These are phyloP conservation scores for Stephania yunnanensis DNA, from an alignment of 164 flowering plant genomes.

Conservation along the genomic window DNA sequence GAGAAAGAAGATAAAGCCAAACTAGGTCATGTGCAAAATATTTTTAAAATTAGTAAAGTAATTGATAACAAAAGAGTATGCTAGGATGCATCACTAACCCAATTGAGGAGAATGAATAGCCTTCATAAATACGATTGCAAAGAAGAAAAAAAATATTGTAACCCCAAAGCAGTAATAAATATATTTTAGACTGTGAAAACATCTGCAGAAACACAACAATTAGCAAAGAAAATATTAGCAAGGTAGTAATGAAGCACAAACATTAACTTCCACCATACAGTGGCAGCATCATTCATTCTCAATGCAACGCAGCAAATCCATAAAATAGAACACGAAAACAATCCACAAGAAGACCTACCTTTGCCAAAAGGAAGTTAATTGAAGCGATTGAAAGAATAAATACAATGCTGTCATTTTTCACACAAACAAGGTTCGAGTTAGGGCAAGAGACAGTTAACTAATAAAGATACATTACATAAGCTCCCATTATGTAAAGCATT, in stretches of 20 bases:
- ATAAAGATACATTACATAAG: not conserved
- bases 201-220: slow-evolving; percentile 47
- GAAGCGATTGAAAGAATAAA: slow-evolving; percentile 70
- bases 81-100: slow-evolving; percentile 50
- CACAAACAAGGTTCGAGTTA: not conserved
- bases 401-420: slow-evolving; percentile 44
- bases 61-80: not conserved
- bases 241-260: not conserved
- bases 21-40: not conserved
- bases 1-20: not conserved
- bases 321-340: not conserved
- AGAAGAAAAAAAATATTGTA: slow-evolving; percentile 70
- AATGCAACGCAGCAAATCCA: not conserved
- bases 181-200: slow-evolving; percentile 51
- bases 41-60: not conserved
- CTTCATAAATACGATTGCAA: slow-evolving; percentile 79
- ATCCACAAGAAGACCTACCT: slow-evolving; percentile 39
- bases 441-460: not conserved
- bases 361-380: slow-evolving; percentile 65
- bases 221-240: slow-evolving; percentile 19
- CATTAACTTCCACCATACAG: not conserved
- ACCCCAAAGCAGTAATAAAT: slow-evolving; percentile 58
- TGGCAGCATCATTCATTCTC: not conserved
- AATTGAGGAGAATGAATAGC: slow-evolving; percentile 67
- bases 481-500: not conserved